Percentiles rank a stretch among this genome's conserved stretches.
These are phyloP conservation scores for Fusarium sambucinum DNA, from an alignment of 2,329 filamentous ascomycete genomes.

Conservation along the genomic window DNA sequence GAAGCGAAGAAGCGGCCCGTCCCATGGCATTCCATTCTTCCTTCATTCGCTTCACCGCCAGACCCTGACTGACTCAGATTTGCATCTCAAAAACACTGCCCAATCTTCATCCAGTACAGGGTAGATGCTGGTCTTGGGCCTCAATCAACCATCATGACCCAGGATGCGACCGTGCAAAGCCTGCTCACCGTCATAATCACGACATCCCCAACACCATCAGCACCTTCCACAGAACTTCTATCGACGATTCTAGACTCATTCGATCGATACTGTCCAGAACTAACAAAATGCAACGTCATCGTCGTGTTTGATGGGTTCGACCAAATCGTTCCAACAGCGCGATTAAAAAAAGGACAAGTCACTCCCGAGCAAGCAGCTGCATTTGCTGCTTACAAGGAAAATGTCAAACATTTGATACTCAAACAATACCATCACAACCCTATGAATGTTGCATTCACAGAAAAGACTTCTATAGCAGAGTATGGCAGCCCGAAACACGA, in stretches of 20 bases:
- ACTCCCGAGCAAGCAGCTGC: slow-evolving; percentile 59
- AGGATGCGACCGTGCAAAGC: slow-evolving; percentile 3
- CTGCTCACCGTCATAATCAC: slow-evolving; percentile 60
- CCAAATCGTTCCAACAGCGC: slow-evolving; percentile 56
- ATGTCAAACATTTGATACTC: slow-evolving; percentile 57
- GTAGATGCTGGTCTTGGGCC: slow-evolving; percentile 22
- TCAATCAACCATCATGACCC: slow-evolving; percentile 22
- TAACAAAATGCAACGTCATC: slow-evolving; percentile 60
- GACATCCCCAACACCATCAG: slow-evolving; percentile 67
- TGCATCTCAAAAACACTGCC: slow-evolving; percentile 5
- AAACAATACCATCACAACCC: slow-evolving; percentile 17
- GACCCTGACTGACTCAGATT: neutral
- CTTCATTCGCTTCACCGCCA: slow-evolving; percentile 21
- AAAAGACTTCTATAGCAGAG: slow-evolving; percentile 55
- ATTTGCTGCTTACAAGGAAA: slow-evolving; percentile 61
- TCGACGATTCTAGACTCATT: slow-evolving; percentile 61
- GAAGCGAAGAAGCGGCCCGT: slow-evolving; percentile 23
- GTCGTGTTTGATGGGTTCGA: slow-evolving; percentile 67
- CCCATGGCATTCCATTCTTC: slow-evolving; percentile 7
- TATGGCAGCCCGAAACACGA: slow-evolving; percentile 56
- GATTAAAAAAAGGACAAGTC: slow-evolving; percentile 67
- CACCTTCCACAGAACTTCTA: slow-evolving; percentile 65
- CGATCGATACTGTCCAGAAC: slow-evolving; percentile 54
- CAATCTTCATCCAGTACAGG: slow-evolving; percentile 9
- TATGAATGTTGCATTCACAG: slow-evolving; percentile 3